Evolutionary conservation across 139 green algal genomes (phyloP).

Genomic region (Chlorella vulgaris): DNA sequence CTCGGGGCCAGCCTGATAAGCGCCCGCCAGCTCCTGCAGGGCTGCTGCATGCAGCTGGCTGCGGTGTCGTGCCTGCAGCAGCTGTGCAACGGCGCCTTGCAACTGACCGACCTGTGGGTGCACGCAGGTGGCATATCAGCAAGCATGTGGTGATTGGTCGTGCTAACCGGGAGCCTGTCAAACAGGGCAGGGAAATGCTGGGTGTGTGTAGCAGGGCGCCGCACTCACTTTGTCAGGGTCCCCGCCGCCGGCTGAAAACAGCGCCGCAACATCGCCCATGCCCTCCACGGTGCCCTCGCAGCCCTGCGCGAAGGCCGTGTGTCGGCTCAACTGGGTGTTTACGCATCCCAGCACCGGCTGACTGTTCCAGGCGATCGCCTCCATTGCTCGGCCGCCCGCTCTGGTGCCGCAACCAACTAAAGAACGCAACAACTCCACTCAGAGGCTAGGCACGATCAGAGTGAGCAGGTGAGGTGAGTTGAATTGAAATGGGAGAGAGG

Average conservation of each 20-base stretch:
- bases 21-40: constrained; percentile 19
- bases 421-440: background rate
- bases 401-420: background rate
- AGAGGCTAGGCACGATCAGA: background rate
- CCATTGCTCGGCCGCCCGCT: background rate
- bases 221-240: background rate
- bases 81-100: background rate
- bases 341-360: background rate
- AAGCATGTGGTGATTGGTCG: no score
- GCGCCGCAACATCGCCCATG: constrained; percentile 2
- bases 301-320: background rate
- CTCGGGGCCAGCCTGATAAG: background rate
- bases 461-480: no score
- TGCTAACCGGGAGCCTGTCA: no score
- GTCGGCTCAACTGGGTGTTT: background rate
- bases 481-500: no score
- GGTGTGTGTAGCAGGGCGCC: background rate
- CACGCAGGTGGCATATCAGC: background rate
- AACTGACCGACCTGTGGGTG: constrained; percentile 21
- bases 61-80: background rate
- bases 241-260: background rate
- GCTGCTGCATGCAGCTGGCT: constrained; percentile 1
- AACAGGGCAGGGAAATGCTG: no score
- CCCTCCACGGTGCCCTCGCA: background rate
- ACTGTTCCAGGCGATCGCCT: background rate